Percentiles rank a stretch among this genome's conserved stretches.
Evolutionary conservation across 495 filamentous ascomycete species (phyloP).

Genomic region (Usnea hakonensis): DNA sequence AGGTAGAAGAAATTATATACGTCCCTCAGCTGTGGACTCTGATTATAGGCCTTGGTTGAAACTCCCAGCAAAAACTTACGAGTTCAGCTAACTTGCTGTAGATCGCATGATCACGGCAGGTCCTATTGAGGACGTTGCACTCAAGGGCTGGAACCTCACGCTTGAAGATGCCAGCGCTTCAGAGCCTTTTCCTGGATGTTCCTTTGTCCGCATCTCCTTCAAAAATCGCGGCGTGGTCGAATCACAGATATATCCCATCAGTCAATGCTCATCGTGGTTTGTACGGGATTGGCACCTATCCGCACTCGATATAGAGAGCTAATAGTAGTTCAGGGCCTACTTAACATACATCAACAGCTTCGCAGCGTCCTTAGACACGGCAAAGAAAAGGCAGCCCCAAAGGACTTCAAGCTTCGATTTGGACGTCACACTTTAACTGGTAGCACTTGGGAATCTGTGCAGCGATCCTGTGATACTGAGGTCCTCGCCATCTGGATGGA

Average conservation of each 20-base stretch:
- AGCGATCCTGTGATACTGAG: background rate
- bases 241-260: background rate
- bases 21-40: constrained; percentile 17
- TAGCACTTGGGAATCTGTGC: background rate
- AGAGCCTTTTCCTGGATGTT: background rate
- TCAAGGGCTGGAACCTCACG: constrained; percentile 2
- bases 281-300: background rate
- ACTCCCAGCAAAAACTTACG: no score
- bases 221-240: background rate
- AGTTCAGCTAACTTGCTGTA: background rate
- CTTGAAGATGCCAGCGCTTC: background rate
- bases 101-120: constrained; percentile 10
- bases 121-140: background rate
- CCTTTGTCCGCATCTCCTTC: constrained; percentile 3
- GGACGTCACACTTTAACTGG: background rate
- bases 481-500: constrained; percentile 12
- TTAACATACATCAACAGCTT: constrained; percentile 9
- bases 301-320: background rate
- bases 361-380: background rate
- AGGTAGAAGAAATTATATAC: constrained; percentile 16
- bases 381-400: background rate
- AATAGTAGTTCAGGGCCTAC: background rate
- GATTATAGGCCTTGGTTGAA: constrained; percentile 14
- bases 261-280: constrained; percentile 9
- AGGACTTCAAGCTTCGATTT: background rate